Percentiles rank a stretch among this genome's conserved stretches.
phyloP scores from a whole-genome alignment of 2,329 filamentous ascomycete species.

The Aspergillus niger region DNA sequence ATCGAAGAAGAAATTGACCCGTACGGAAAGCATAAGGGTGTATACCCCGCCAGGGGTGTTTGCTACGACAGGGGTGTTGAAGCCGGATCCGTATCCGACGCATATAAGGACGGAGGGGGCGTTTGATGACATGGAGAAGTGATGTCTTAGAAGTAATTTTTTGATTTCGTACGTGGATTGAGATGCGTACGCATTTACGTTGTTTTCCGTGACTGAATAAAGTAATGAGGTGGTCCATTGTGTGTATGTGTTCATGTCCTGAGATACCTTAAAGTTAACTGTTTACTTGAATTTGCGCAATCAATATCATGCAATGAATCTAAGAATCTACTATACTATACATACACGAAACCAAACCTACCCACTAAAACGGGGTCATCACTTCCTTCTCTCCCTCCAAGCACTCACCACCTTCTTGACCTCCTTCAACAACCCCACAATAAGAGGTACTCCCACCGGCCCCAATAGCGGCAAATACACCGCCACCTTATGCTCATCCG shows the following conservation, averaged over 20 bases:
- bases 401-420: slow-evolving; percentile 56
- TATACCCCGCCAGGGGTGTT: slow-evolving; percentile 46
- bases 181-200: too few relatives aligned
- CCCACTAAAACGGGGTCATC: not conserved
- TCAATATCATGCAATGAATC: not conserved
- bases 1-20: slow-evolving; percentile 28
- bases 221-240: not conserved
- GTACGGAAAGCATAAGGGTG: slow-evolving; percentile 50
- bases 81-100: slow-evolving; percentile 30
- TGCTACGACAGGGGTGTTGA: slow-evolving; percentile 27
- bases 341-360: not conserved
- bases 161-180: not conserved
- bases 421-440: slow-evolving; percentile 84
- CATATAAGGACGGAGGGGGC: slow-evolving; percentile 34
- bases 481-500: slow-evolving; percentile 96
- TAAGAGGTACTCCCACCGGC: slow-evolving; percentile 82
- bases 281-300: not conserved
- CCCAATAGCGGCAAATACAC: slow-evolving; percentile 92
- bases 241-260: not conserved
- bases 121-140: slow-evolving; percentile 3
- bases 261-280: too few relatives aligned
- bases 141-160: not conserved
- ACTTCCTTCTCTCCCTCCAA: slow-evolving; percentile 31
- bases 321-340: not conserved
- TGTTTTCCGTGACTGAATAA: too few relatives aligned